Base-by-base conservation (phyloP, 2,329 filamentous ascomycete genomes). In the Acarospora socialis region DNA sequence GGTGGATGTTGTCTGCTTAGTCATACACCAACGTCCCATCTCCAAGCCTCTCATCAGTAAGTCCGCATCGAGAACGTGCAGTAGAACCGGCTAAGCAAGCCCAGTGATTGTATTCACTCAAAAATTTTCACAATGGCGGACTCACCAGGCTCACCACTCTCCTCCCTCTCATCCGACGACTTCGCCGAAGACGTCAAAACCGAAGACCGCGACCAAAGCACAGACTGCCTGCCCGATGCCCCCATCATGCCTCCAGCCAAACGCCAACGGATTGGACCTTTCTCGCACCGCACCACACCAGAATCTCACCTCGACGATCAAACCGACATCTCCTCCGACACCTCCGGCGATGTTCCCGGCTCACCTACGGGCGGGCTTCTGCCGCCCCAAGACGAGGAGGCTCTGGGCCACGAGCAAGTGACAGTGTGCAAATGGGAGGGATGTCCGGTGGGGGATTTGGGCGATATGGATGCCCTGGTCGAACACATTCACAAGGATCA, bases 401-500 rank as follows among this genome's bases (percentile, higher is more conserved):
- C 81, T 37, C 71, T 73, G 36, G 51, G 54, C 40, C 73, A 77
- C 43, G 79, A 83, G 45, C 81, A 87, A 52, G 74, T 87, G 28
- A 83, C 79, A 0, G 59, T 73, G 28, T 90, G 81, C 56, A 71
- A 70, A 33, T 90, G 81, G 81, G 76, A 81, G 41, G 77, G 74
- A 35, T 90, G 81, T 50, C 61, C 64, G 23, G 72, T 65, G 3
- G 77, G 75, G 22, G 79, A 86, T 47, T 56, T 81, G 43, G 67
- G 72, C 10, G 80, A 86, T 49, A 87, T 87, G 81, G 81, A 90
- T 55, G 72, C 64, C 41, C 57, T 90, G 25, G 81, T 90, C 24
- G 71, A 81, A 45, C 81, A 90, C 49, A 81, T 90, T 37, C 87
- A 95, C 57, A 79, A 84, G 49, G 82, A 87, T 36, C 90, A 98